Conservation (phyloP, 176 grass and related monocot species). For the Rhynchospora pubera region DNA sequence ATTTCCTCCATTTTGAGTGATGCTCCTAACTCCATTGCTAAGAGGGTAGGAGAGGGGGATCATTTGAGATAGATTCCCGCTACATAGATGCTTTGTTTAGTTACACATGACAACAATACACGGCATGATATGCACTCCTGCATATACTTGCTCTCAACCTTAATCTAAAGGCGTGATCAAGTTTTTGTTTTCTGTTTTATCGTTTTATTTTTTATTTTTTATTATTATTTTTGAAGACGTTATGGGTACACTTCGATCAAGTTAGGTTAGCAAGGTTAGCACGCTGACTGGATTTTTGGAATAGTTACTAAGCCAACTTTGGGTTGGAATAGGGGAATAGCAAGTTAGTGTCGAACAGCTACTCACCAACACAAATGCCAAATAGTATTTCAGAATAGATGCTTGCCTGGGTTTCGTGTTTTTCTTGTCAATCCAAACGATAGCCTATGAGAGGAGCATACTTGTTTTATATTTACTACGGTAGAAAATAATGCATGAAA, state of each 20-base stretch:
- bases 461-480: neutral
- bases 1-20: neutral
- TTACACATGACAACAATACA: neutral
- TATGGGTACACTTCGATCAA: too few relatives aligned
- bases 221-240: neutral
- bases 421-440: too few relatives aligned
- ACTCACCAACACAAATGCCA: too few relatives aligned
- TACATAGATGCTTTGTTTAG: neutral
- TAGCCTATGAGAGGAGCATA: neutral
- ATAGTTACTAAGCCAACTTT: too few relatives aligned
- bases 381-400: too few relatives aligned
- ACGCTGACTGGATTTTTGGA: too few relatives aligned
- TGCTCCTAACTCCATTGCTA: neutral
- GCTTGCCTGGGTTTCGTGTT: too few relatives aligned
- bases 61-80: neutral
- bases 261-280: too few relatives aligned
- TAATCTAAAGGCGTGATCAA: neutral
- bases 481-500: neutral
- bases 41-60: neutral
- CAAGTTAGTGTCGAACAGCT: too few relatives aligned
- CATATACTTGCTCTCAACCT: neutral
- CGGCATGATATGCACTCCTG: neutral
- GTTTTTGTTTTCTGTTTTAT: neutral
- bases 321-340: too few relatives aligned
- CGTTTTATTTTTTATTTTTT: too few relatives aligned